phyloP scores from a whole-genome alignment of 129 eudicot species.

The Oenanthe sinensis region DNA sequence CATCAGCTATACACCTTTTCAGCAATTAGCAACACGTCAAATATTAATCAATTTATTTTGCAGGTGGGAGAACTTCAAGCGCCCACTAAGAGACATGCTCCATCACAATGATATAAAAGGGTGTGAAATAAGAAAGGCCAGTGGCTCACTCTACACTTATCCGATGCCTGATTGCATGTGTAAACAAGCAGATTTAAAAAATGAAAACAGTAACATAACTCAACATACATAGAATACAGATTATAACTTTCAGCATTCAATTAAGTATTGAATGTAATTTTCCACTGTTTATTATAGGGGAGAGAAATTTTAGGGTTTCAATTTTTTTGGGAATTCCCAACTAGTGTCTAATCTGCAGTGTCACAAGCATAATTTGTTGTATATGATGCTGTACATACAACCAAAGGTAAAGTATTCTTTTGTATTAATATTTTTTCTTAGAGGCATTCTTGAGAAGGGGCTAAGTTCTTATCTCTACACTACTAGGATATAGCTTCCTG shows the following conservation, averaged over 20 bases:
- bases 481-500: background rate
- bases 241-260: constrained; percentile 2
- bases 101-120: constrained; percentile 86
- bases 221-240: constrained; percentile 8
- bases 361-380: constrained; percentile 1
- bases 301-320: background rate
- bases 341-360: constrained; percentile 1
- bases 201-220: constrained; percentile 11
- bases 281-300: background rate
- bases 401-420: background rate
- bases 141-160: constrained; percentile 68
- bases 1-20: background rate
- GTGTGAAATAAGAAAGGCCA: constrained; percentile 63
- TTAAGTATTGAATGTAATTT: background rate
- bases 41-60: constrained; percentile 10
- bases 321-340: background rate
- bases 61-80: constrained; percentile 87
- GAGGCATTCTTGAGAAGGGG: background rate
- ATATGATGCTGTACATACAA: constrained; percentile 6
- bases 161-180: constrained; percentile 99
- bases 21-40: background rate
- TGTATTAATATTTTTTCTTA: background rate
- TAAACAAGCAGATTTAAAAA: constrained; percentile 37
- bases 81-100: constrained; percentile 86
- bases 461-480: background rate